A percentile compares a stretch with the other conserved stretches of the same genome.
These are phyloP conservation scores for Hyphodiscus hymeniophilus DNA, from an alignment of 495 filamentous ascomycete genomes.

Conservation along the genomic window DNA sequence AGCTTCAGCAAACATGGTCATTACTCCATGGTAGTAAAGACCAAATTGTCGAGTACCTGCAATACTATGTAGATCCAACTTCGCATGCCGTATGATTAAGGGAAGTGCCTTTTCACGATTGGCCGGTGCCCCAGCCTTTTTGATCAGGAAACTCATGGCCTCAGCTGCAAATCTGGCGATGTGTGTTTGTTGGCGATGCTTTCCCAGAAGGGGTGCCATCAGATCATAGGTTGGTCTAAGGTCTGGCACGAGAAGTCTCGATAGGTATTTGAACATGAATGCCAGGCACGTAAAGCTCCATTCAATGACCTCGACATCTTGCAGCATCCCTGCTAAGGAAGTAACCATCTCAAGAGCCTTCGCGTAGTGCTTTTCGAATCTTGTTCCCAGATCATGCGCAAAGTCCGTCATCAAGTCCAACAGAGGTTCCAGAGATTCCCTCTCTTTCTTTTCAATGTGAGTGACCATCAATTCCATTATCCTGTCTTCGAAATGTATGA, in stretches of 20 bases:
- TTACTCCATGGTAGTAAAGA: constrained; percentile 76
- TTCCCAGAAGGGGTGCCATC: constrained; percentile 80
- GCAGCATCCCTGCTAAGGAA: constrained; percentile 36
- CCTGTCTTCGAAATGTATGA: constrained; percentile 76
- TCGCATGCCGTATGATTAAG: constrained; percentile 57
- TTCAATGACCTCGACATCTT: constrained; percentile 73
- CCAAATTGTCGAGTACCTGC: constrained; percentile 39
- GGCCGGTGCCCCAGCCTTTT: constrained; percentile 72
- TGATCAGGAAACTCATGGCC: constrained; percentile 85
- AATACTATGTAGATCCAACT: constrained; percentile 53
- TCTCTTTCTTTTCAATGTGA: constrained; percentile 69
- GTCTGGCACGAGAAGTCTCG: constrained; percentile 74
- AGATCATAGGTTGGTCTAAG: constrained; percentile 73
- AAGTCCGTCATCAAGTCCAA: constrained; percentile 79
- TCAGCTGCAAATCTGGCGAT: constrained; percentile 89
- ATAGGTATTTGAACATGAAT: constrained; percentile 95
- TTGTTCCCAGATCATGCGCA: constrained; percentile 80
- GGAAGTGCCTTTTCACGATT: constrained; percentile 66
- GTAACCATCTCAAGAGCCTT: constrained; percentile 60
- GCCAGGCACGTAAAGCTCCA: constrained; percentile 95
- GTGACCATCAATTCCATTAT: constrained; percentile 72
- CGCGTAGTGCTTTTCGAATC: constrained; percentile 82
- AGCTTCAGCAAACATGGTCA: constrained; percentile 83
- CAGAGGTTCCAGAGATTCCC: constrained; percentile 72
- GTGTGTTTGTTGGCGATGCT: constrained; percentile 69